phyloP scores from a whole-genome alignment of 75 land plant genomes.

The Cupressus sempervirens region DNA sequence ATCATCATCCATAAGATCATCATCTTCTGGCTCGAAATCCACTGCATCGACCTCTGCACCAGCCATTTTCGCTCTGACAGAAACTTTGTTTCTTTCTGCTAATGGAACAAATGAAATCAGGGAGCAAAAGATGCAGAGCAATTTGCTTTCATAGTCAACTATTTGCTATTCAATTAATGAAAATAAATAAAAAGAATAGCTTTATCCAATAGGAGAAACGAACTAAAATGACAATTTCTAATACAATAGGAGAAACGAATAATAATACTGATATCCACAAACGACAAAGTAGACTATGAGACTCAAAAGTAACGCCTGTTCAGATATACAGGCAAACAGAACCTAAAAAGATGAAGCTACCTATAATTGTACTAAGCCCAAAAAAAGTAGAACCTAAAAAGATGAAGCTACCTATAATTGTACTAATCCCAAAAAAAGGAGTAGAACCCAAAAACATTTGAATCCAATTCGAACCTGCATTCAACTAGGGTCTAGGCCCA shows the following conservation, averaged over 20 bases:
- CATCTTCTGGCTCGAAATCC: conserved; percentile 87
- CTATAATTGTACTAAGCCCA: neutral
- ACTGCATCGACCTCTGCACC: conserved; percentile 65
- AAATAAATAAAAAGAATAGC: neutral
- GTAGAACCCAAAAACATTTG: no score
- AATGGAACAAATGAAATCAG: neutral
- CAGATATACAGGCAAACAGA: neutral
- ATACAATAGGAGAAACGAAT: neutral
- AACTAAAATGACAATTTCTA: no score
- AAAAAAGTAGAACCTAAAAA: neutral
- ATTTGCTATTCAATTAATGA: neutral
- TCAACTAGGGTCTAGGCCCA: no score
- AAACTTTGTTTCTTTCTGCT: neutral
- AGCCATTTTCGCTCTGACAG: conserved; percentile 29
- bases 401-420: neutral
- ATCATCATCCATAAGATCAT: conserved; percentile 95
- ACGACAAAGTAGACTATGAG: neutral
- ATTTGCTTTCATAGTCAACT: neutral
- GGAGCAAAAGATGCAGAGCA: neutral
- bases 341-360: neutral
- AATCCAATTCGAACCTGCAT: neutral
- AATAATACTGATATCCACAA: neutral
- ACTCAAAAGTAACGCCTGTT: neutral
- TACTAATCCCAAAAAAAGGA: neutral
- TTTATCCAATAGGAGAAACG: neutral